Conservation (phyloP, 192 early-diverging fungal genomes). For the Allomyces javanicus region DNA sequence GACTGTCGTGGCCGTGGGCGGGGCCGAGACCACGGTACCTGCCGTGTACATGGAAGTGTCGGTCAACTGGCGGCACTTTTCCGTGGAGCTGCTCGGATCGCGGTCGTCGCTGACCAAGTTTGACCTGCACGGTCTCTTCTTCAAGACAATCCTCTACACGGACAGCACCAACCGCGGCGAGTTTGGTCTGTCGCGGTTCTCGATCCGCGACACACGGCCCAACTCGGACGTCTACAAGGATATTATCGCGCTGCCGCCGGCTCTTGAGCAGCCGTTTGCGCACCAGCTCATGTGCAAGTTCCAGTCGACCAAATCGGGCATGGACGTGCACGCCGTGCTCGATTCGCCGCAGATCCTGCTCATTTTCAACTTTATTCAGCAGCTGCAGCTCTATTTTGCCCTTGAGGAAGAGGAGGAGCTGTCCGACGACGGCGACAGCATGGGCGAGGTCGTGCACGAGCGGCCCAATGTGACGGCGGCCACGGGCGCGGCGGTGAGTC, state of each 20-base stretch:
- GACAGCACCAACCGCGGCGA: background rate
- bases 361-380: background rate
- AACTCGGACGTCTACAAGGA: background rate
- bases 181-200: background rate
- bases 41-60: background rate
- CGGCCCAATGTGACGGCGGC: background rate
- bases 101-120: background rate
- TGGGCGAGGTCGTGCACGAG: too few relatives aligned
- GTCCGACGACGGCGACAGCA: too few relatives aligned
- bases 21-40: background rate
- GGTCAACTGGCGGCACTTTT: background rate
- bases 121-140: background rate
- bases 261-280: background rate
- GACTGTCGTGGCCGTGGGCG: too few relatives aligned
- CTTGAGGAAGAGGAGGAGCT: background rate
- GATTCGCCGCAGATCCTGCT: background rate
- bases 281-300: background rate
- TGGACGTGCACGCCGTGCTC: background rate
- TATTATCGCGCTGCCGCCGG: background rate
- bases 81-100: background rate
- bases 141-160: background rate
- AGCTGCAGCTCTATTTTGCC: background rate
- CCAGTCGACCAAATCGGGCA: background rate
- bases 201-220: background rate
- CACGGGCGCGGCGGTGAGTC: slow-evolving; percentile 1